Evolutionary conservation across 768 basidiomycete species (phyloP), one percentile per base, ranked within the genome.

Genomic region (Nevesoporus exiguus): DNA sequence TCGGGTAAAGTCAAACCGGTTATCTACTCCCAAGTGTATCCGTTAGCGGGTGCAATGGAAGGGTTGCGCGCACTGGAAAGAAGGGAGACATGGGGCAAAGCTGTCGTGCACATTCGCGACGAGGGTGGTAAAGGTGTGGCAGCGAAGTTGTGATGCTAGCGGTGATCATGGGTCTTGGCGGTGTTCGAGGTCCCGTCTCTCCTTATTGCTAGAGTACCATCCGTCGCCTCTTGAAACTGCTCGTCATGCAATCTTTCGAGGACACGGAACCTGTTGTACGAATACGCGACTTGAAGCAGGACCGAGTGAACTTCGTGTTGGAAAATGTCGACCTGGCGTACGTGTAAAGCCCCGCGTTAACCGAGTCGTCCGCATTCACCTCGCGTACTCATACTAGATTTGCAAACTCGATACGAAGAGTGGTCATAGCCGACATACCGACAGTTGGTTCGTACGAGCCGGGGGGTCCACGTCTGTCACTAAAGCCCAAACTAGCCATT

Each of bases 281-380:
- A 51, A 93, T 93, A 69, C 86, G 91, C 51, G 86, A 93, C 60
- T 74, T 96, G 49, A 86, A 90, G 66, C 83, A 82, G 65, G 91
- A 96, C 66, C 78, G 82, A 55, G 92, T 94, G 57, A 88, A 92
- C 65, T 98, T 98, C 64, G 86, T 95, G 13, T 76, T 99, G 11
- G 89, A 93, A 69, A 96, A 97, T 80, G 95, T 98, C 34, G 95
- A 98, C 73, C 80, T 98, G 66, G 91, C 90, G 93, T 96, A 71
- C 71, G 93, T 66, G 42, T 55, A 48, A 48, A 49, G 47, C 30
- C 34, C 42, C 22, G 24, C 43, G 8, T 54, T 29, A 24, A 43
- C 47, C 30, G 19, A 17, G 42, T 14, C 44, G 46, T 50, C 50
- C 39, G 14, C 40, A 44, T 56, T 61, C 40, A 61, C 46, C 43